Evolutionary conservation across 768 basidiomycete genomes (phyloP).

Genomic region (Asterophora parasitica): DNA sequence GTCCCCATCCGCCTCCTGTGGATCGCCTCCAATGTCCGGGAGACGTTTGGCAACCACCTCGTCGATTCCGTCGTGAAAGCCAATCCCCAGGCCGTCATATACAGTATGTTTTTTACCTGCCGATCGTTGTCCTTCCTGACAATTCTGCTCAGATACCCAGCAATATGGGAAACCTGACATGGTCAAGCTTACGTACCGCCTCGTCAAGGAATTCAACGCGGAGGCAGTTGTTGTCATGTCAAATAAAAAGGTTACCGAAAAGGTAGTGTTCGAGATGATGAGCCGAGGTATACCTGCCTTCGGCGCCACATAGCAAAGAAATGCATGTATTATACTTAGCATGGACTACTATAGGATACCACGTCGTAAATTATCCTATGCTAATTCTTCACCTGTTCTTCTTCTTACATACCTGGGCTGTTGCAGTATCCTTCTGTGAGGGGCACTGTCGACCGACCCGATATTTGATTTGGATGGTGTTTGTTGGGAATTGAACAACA

Average conservation of each 20-base stretch:
- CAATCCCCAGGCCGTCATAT: slow-evolving; percentile 51
- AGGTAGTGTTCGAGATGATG: slow-evolving; percentile 57
- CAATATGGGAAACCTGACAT: slow-evolving; percentile 44
- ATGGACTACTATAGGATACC: too few species aligned
- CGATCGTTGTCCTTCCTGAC: neutral
- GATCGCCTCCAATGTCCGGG: slow-evolving; percentile 57
- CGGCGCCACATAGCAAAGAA: slow-evolving; percentile 51
- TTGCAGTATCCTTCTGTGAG: too few species aligned
- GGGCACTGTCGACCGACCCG: too few species aligned
- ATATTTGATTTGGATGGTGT: too few species aligned
- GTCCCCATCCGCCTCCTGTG: slow-evolving; percentile 52
- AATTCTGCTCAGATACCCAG: slow-evolving; percentile 32
- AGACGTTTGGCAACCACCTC: slow-evolving; percentile 57
- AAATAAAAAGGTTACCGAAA: slow-evolving; percentile 51
- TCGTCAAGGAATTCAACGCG: slow-evolving; percentile 43
- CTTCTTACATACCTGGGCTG: too few species aligned
- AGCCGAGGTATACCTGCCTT: slow-evolving; percentile 58
- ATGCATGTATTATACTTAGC: neutral
- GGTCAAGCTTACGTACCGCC: slow-evolving; percentile 41
- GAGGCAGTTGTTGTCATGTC: slow-evolving; percentile 57
- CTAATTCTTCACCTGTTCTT: too few species aligned
- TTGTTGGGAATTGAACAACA: too few species aligned
- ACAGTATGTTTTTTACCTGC: slow-evolving; percentile 32
- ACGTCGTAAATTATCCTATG: too few species aligned
- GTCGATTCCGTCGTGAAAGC: slow-evolving; percentile 50